Base-by-base conservation (phyloP, 306 rosid species). In the Vigna nakashimae region DNA sequence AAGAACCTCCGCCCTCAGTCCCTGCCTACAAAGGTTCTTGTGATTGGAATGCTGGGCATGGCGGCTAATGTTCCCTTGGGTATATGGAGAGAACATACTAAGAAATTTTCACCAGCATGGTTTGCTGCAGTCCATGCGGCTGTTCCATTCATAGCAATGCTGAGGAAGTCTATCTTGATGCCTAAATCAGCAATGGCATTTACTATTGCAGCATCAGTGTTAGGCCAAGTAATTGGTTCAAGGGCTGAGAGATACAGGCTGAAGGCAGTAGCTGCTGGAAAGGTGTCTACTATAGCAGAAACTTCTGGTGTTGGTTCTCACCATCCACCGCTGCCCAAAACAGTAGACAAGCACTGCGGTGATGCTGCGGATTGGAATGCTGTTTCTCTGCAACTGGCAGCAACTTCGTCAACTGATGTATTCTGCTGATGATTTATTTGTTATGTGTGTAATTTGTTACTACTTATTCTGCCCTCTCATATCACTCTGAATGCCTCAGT, bases 151-250 rank as follows among this genome's bases (percentile, higher is more conserved):
- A 92, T 95, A 84, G 98, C 86, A n/a, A 78, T 95, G 83, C 93
- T 95, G 30, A 88, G 98, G 89, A 95, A 95, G 84, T 82, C 98
- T 28, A 85, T 95, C 32, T 69, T 95, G 26, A 95, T 95, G 98
- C 98, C 98, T 10, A 95, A 95, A 86, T 43, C 99, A 42, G 99
- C 98, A 14, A 92, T 95, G 99, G 99, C 98, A 8, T 92, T 95
- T 72, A 95, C 98, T 36, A 95, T 95, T 75, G 99, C 96, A 4
- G 98, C 99, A 79, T 95, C 98, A 1, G 75, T 92, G 22, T 80
- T 95, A 60, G 99, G 99, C 45, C 99, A 92, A 80, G 92, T 92
- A 7, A 87, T 95, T n/a, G 99, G 99, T 24, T 92, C 99, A 0
- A 88, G 98, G 79, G 99, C 98, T 2, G 99, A 92, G 83, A 83